Percentiles rank a stretch among this genome's conserved stretches.
Conservation (phyloP, 78 protist species). For the Bodo saltans region DNA sequence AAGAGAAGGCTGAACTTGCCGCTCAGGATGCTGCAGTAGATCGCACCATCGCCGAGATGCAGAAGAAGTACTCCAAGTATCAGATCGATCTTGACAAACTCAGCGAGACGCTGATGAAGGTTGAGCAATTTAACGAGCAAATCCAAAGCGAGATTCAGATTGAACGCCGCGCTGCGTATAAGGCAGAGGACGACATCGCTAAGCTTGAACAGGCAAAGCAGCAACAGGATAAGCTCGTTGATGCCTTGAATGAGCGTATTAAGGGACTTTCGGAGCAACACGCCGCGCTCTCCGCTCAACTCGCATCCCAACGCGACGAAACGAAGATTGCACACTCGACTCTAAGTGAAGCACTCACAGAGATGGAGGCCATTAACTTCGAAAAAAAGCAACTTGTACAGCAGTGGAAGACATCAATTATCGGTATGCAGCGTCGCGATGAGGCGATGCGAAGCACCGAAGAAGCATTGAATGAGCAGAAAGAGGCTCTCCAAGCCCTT, state of each 20-base stretch:
- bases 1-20: background rate
- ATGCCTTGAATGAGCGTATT: conserved; percentile 33
- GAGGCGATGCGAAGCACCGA: conserved; percentile 48
- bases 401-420: conserved; percentile 40
- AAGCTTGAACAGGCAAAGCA: conserved; percentile 37
- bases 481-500: conserved; percentile 31
- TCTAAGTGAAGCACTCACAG: conserved; percentile 35
- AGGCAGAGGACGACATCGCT: conserved; percentile 46
- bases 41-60: background rate
- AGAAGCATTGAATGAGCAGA: conserved; percentile 37
- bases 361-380: conserved; percentile 41
- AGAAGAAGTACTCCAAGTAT: conserved; percentile 7
- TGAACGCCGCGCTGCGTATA: conserved; percentile 53
- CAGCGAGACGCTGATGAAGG: conserved; percentile 10
- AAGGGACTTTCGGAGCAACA: conserved; percentile 18
- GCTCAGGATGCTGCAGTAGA: background rate
- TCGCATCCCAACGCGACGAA: conserved; percentile 43
- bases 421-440: conserved; percentile 58
- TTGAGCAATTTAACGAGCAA: conserved; percentile 44
- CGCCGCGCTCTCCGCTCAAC: conserved; percentile 45
- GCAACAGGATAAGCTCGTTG: conserved; percentile 43
- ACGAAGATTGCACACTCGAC: conserved; percentile 38
- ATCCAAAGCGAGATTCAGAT: conserved; percentile 39
- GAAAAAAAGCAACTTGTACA: conserved; percentile 46
- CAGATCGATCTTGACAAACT: conserved; percentile 52